Percentiles rank a stretch among this genome's conserved stretches.
phyloP scores from a whole-genome alignment of 331 rosid genomes.

The Saraca asoca region DNA sequence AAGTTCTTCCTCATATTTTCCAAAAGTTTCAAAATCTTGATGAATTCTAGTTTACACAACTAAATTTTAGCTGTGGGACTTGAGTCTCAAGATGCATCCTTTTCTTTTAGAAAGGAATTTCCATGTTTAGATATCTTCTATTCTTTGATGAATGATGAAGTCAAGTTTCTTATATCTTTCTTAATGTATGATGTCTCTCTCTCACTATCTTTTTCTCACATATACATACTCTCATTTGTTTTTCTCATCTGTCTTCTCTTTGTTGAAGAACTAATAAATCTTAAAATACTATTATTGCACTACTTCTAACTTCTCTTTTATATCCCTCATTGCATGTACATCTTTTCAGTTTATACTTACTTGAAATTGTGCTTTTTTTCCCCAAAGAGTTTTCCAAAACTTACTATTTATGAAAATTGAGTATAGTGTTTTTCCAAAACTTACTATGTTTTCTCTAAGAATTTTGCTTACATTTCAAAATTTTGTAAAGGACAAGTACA shows the following conservation, averaged over 20 bases:
- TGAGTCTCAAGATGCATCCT: conserved; percentile 5
- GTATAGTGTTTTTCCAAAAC: too few species aligned
- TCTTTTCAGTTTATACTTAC: conserved; percentile 8
- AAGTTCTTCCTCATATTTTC: conserved; percentile 18
- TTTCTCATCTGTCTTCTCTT: background rate
- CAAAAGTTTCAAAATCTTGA: conserved; percentile 16
- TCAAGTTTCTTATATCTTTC: conserved; percentile 20
- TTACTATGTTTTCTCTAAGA: too few species aligned
- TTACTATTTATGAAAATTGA: too few species aligned
- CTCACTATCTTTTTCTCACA: conserved; percentile 11
- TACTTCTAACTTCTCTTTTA: background rate
- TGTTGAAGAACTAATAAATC: background rate
- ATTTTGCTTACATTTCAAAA: too few species aligned
- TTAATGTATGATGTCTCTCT: conserved; percentile 39
- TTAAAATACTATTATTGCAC: background rate
- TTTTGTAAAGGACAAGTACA: too few species aligned
- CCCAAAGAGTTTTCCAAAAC: too few species aligned
- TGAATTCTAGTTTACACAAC: conserved; percentile 8
- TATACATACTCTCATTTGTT: background rate
- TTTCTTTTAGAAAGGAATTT: background rate
- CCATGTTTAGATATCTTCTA: background rate
- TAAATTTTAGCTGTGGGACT: conserved; percentile 7
- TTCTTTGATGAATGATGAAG: conserved; percentile 1
- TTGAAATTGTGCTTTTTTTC: background rate
- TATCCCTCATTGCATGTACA: background rate